Conservation (phyloP, 2,329 filamentous ascomycete species). For the Aspergillus texensis region DNA sequence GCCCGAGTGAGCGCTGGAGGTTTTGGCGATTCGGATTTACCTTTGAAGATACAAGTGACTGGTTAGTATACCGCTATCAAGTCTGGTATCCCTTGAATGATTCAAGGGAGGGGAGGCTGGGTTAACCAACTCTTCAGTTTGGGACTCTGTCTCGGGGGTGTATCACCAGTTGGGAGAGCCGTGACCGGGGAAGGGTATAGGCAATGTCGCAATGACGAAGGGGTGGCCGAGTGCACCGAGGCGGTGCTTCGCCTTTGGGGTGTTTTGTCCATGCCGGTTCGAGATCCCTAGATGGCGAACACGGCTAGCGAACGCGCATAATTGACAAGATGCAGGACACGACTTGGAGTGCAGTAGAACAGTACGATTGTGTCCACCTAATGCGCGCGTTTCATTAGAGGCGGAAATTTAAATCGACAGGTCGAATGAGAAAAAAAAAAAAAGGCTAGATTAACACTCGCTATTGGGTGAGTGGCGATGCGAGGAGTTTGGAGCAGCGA, state of each 20-base stretch:
- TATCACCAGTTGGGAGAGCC: slow-evolving; percentile 18
- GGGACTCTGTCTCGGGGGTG: slow-evolving; percentile 22
- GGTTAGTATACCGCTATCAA: slow-evolving; percentile 19
- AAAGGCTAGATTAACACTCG: slow-evolving; percentile 11
- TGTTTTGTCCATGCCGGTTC: slow-evolving; percentile 30
- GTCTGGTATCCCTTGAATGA: slow-evolving; percentile 11
- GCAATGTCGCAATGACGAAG: slow-evolving; percentile 26
- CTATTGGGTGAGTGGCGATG: slow-evolving; percentile 3
- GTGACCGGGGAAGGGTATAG: slow-evolving; percentile 28
- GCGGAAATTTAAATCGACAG: slow-evolving; percentile 11
- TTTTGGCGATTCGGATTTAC: slow-evolving; percentile 24
- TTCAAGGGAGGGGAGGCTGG: slow-evolving; percentile 9
- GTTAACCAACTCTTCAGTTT: slow-evolving; percentile 27
- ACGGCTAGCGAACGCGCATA: slow-evolving; percentile 25
- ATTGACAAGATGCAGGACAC: slow-evolving; percentile 29
- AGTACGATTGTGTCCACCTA: slow-evolving; percentile 20
- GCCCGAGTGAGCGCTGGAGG: slow-evolving; percentile 35
- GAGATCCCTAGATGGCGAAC: slow-evolving; percentile 13
- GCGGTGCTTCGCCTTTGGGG: slow-evolving; percentile 28
- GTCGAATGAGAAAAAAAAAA: slow-evolving; percentile 18
- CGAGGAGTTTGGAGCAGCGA: slow-evolving; percentile 5
- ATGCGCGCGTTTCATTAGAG: slow-evolving; percentile 13
- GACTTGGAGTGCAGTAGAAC: slow-evolving; percentile 22
- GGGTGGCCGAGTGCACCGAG: slow-evolving; percentile 25
- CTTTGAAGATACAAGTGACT: slow-evolving; percentile 20